phyloP scores from a whole-genome alignment of 2,329 filamentous ascomycete genomes.

The Ophiosphaerella narmari region DNA sequence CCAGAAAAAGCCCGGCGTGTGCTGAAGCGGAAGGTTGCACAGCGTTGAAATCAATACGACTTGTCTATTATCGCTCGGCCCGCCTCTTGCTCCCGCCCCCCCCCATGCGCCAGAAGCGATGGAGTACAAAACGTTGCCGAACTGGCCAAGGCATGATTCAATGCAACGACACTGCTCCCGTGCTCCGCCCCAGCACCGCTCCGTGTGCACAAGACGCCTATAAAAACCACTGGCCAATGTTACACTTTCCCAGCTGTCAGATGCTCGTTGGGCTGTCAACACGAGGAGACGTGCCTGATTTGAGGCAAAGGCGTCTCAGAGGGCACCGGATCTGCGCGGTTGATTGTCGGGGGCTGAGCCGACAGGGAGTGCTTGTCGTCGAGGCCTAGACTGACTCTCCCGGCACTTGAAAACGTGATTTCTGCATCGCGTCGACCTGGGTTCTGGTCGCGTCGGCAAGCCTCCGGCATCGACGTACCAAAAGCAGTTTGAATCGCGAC shows the following conservation, averaged over 20 bases:
- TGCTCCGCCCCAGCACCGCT: background rate
- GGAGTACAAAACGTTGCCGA: slow-evolving; percentile 6
- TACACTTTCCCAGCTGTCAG: slow-evolving; percentile 9
- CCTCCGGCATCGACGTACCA: background rate
- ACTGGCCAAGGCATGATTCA: background rate
- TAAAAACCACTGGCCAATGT: slow-evolving; percentile 14
- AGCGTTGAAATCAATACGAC: slow-evolving; percentile 26
- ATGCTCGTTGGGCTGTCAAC: slow-evolving; percentile 13
- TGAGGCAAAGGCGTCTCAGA: slow-evolving; percentile 18
- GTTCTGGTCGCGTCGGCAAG: slow-evolving; percentile 20
- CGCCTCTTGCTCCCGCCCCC: background rate
- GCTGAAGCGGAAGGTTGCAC: slow-evolving; percentile 13
- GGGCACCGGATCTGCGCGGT: slow-evolving; percentile 22
- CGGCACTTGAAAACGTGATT: slow-evolving; percentile 25
- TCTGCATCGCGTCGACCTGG: slow-evolving; percentile 14
- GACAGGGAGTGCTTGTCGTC: slow-evolving; percentile 4
- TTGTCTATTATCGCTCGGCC: slow-evolving; percentile 13
- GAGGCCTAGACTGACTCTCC: slow-evolving; percentile 26
- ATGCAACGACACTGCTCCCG: background rate
- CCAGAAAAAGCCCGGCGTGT: background rate
- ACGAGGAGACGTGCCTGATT: slow-evolving; percentile 13
- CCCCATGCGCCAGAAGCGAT: slow-evolving; percentile 21
- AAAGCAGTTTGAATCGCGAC: slow-evolving; percentile 7
- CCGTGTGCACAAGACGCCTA: background rate
- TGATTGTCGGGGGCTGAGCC: slow-evolving; percentile 17